Evolutionary conservation across 1,284 basidiomycete species (phyloP).

Genomic region (Irpex rosettiformis): DNA sequence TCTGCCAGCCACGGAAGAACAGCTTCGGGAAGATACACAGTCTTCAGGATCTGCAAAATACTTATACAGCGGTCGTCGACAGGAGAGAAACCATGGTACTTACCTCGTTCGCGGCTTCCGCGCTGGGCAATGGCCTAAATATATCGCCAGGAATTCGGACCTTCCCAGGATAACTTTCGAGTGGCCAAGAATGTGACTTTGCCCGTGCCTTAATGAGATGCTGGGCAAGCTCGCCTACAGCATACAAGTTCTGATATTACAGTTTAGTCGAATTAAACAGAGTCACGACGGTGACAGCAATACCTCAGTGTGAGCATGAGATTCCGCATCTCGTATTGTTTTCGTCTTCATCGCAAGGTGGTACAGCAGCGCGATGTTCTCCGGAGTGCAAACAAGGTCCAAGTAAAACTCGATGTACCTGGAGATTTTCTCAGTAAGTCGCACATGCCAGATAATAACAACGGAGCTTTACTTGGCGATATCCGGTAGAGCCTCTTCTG

Average conservation of each 20-base stretch:
- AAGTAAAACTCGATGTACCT: conserved; percentile 93
- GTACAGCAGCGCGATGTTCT: conserved; percentile 83
- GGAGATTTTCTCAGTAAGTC: neutral
- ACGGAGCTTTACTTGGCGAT: conserved; percentile 62
- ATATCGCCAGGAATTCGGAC: conserved; percentile 83
- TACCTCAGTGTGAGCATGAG: conserved; percentile 67
- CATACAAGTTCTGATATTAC: conserved; percentile 94
- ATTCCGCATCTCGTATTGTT: conserved; percentile 77
- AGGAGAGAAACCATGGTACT: conserved; percentile 8
- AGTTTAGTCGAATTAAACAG: no score
- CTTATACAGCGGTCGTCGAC: conserved; percentile 1
- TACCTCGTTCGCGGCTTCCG: conserved; percentile 63
- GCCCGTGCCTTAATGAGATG: conserved; percentile 77
- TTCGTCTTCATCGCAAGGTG: conserved; percentile 84
- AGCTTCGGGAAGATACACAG: conserved; percentile 61
- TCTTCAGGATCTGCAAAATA: conserved; percentile 54
- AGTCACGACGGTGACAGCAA: no score
- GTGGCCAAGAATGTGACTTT: conserved; percentile 66
- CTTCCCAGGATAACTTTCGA: conserved; percentile 80
- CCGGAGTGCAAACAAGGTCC: conserved; percentile 65
- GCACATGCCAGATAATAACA: neutral
- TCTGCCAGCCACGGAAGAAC: conserved; percentile 53
- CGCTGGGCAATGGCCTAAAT: conserved; percentile 60
- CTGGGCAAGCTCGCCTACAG: conserved; percentile 87
- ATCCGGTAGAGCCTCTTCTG: conserved; percentile 62